A percentile compares a stretch with the other conserved stretches of the same genome.
These are phyloP conservation scores for Cupressus sempervirens DNA, from an alignment of 75 land plant species.

Conservation along the genomic window DNA sequence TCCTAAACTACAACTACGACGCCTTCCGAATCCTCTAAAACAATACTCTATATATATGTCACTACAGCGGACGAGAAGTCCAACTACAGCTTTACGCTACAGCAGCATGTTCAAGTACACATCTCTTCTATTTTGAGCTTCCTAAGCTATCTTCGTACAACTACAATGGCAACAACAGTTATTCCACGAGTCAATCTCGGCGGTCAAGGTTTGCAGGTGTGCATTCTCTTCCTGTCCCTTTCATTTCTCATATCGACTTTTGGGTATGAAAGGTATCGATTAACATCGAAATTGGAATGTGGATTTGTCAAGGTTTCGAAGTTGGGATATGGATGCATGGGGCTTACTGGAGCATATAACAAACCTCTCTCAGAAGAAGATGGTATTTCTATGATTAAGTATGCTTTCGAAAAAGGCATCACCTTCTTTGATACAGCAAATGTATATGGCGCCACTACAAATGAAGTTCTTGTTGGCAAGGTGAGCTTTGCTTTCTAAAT, in stretches of 20 bases:
- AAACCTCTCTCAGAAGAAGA: constrained; percentile 42
- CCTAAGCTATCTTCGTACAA: background rate
- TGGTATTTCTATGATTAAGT: constrained; percentile 44
- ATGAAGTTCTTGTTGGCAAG: constrained; percentile 63
- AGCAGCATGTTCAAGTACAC: background rate
- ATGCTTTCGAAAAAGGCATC: constrained; percentile 58
- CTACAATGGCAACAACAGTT: constrained; percentile 5
- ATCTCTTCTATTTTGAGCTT: background rate
- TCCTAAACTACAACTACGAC: no score
- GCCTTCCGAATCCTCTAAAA: no score
- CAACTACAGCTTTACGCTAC: no score
- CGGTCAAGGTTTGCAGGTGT: constrained; percentile 29
- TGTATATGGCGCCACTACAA: constrained; percentile 50
- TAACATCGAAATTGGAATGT: background rate
- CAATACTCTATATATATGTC: no score
- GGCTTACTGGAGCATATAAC: constrained; percentile 39
- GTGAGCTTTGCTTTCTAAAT: constrained; percentile 16
- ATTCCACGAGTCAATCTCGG: constrained; percentile 26
- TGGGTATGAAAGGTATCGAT: background rate
- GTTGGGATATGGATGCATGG: constrained; percentile 67
- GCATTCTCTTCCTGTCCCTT: background rate
- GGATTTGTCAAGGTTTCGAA: constrained; percentile 31
- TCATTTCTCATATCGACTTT: background rate
- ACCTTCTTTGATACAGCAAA: constrained; percentile 81
- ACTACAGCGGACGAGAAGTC: no score